Percentiles rank a stretch among this genome's conserved stretches.
These are phyloP conservation scores for Trypanosoma conorhini DNA, from an alignment of 208 protist genomes.

Conservation along the genomic window DNA sequence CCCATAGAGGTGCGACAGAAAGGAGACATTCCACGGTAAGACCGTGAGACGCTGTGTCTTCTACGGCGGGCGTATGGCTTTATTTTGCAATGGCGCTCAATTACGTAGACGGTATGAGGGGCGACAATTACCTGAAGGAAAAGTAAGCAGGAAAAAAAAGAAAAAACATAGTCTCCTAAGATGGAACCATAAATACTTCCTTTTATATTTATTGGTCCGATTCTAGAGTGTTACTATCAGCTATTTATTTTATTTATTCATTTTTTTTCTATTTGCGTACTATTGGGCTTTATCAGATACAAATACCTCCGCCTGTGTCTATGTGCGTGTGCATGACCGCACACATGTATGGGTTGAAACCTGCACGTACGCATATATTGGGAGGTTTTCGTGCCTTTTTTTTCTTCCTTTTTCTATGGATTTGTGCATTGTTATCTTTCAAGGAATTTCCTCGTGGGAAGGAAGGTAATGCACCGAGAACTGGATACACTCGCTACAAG, in stretches of 20 bases:
- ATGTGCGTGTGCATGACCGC: not conserved
- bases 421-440: not conserved
- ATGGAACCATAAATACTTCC: too few species aligned
- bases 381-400: not conserved
- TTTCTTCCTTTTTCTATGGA: not conserved
- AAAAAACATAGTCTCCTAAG: too few species aligned
- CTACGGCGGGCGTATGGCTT: not conserved
- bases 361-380: not conserved
- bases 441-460: not conserved
- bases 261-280: not conserved
- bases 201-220: too few species aligned
- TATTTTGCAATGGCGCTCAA: not conserved
- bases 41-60: not conserved
- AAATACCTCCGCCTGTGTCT: not conserved
- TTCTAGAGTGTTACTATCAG: too few species aligned
- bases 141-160: too few species aligned
- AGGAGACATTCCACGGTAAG: slow-evolving; percentile 78
- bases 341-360: not conserved
- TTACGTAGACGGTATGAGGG: too few species aligned
- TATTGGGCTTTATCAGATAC: not conserved
- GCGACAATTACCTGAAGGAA: too few species aligned
- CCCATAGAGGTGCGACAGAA: slow-evolving; percentile 93
- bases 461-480: slow-evolving; percentile 2
- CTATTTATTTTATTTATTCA: too few species aligned
- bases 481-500: not conserved